These are phyloP conservation scores for Paulownia fortunei DNA, from an alignment of 257 asterid genomes.

Conservation along the genomic window DNA sequence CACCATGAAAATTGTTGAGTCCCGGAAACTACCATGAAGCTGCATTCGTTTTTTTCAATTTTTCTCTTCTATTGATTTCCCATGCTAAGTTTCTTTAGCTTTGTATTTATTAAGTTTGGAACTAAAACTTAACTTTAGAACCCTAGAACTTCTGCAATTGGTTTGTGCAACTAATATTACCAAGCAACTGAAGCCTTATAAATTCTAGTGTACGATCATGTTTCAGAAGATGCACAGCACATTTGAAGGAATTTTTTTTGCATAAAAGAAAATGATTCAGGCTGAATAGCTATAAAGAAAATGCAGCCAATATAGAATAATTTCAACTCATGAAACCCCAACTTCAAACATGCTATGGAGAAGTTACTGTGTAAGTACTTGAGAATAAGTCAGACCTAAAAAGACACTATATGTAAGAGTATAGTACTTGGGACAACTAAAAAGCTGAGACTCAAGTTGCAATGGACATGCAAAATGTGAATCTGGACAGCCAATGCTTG, in stretches of 20 bases:
- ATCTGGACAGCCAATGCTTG: slow-evolving; percentile 7
- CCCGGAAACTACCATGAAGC: slow-evolving; percentile 10
- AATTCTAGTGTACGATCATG: not conserved
- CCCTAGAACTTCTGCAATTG: not conserved
- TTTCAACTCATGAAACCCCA: not conserved
- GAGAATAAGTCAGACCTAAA: not conserved
- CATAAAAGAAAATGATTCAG: not conserved
- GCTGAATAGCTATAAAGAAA: not conserved
- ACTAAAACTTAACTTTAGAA: not conserved
- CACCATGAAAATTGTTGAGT: slow-evolving; percentile 15
- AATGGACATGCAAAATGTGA: slow-evolving; percentile 27
- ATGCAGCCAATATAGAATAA: not conserved
- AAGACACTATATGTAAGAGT: not conserved
- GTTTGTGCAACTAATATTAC: not conserved
- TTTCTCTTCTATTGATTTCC: not conserved
- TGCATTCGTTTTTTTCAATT: not conserved
- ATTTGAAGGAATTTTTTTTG: not conserved
- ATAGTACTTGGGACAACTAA: slow-evolving; percentile 13
- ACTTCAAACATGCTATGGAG: not conserved
- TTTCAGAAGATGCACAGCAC: not conserved
- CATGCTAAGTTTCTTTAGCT: not conserved
- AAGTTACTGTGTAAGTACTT: not conserved
- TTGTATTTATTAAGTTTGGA: not conserved
- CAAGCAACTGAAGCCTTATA: not conserved
- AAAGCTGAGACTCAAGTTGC: slow-evolving; percentile 8